phyloP scores from a whole-genome alignment of 331 rosid species.

The Malus hybrid region DNA sequence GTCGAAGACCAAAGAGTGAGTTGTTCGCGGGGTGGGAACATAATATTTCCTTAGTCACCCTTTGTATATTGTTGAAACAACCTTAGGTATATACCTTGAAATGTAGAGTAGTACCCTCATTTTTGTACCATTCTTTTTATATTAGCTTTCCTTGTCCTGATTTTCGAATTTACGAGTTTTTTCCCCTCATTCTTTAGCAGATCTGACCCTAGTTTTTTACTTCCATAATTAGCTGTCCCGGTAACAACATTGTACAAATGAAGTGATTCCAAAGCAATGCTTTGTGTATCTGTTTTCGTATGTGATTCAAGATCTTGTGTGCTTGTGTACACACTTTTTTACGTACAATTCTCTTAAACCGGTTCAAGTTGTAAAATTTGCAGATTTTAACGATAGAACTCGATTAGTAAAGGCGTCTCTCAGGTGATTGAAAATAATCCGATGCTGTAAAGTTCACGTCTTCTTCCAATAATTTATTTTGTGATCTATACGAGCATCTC shows the following conservation, averaged over 20 bases:
- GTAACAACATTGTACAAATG: constrained; percentile 45
- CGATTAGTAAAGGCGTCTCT: background rate
- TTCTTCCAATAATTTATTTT: too few relatives aligned
- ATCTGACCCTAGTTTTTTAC: constrained; percentile 24
- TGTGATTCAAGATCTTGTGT: too few relatives aligned
- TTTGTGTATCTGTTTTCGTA: background rate
- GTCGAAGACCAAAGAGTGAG: background rate
- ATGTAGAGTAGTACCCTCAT: constrained; percentile 37
- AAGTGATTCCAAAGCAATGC: constrained; percentile 26
- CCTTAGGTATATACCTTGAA: constrained; percentile 21
- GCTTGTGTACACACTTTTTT: too few relatives aligned
- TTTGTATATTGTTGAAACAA: constrained; percentile 44
- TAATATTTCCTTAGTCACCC: constrained; percentile 46
- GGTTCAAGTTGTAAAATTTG: too few relatives aligned
- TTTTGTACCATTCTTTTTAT: constrained; percentile 64
- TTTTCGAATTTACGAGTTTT: constrained; percentile 20
- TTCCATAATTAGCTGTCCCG: constrained; percentile 17
- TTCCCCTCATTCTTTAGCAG: constrained; percentile 43
- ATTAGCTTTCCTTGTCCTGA: constrained; percentile 27
- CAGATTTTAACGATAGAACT: background rate
- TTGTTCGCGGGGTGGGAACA: constrained; percentile 32
- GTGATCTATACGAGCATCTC: too few relatives aligned
- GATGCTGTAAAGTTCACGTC: too few relatives aligned
- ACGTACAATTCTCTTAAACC: too few relatives aligned
- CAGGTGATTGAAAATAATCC: background rate